Evolutionary conservation across 1,139 yeast species (phyloP).

Genomic region (Taphrina pruni): DNA sequence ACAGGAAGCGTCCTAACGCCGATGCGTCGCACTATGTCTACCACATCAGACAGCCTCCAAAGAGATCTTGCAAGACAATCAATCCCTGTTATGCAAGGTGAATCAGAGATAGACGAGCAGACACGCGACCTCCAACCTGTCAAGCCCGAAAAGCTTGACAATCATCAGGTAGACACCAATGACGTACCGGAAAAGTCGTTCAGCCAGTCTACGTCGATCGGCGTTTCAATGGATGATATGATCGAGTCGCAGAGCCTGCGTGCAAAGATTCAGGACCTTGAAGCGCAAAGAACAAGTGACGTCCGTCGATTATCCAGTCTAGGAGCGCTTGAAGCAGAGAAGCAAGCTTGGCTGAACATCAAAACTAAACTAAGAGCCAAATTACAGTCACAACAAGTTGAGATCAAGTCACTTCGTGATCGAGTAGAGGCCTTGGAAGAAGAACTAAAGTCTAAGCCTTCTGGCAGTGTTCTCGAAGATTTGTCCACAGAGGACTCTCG

Average conservation of each 20-base stretch:
- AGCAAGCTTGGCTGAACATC: conserved; percentile 21
- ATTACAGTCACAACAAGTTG: conserved; percentile 27
- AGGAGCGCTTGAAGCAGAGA: conserved; percentile 25
- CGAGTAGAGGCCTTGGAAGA: conserved; percentile 12
- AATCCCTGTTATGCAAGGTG: background rate
- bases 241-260: background rate
- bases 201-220: background rate
- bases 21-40: background rate
- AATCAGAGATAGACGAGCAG: background rate
- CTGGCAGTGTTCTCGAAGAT: background rate
- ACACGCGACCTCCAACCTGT: background rate
- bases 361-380: conserved; percentile 23
- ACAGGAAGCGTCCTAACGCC: background rate
- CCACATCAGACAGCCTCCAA: background rate
- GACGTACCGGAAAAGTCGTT: no score
- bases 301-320: conserved; percentile 4
- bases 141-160: background rate
- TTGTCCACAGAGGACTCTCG: background rate
- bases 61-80: background rate
- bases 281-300: conserved; percentile 14
- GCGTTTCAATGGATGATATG: background rate
- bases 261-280: background rate
- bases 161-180: background rate
- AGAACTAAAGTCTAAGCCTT: conserved; percentile 3
- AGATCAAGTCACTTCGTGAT: conserved; percentile 12